Base-by-base conservation (phyloP, 441 rosid genomes). In the Iberis amara region DNA sequence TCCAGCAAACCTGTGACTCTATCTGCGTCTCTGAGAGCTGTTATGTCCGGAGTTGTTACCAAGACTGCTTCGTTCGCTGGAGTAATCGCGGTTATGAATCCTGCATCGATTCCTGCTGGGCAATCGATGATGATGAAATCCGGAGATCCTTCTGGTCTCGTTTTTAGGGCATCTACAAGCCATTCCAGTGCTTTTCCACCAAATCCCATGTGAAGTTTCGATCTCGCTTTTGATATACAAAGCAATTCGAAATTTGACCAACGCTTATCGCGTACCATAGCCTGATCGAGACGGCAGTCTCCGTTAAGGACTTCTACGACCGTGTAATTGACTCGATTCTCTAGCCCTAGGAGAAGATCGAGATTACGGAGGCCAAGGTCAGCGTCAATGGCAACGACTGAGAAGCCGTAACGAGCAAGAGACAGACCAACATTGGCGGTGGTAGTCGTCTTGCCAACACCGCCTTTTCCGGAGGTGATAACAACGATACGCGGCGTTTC, bases 401-500 rank as follows among this genome's bases (percentile, higher is more conserved):
- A 81, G 83, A 83, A 85, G 42, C 98, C 96, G 9, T 85, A 74
- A 13, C 96, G 86, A 35, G 98, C 95, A 0, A 91, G 73, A 21
- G 98, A 87, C 70, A 91, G 92, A 3, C 96, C 95, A 6, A 87
- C 81, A 30, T 91, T 88, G 14, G 96, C 94, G 7, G 98, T 87
- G 60, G 98, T 83, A 2, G 98, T 87, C 1, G 98, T 87, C 64
- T 91, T 91, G 0, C 96, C 96, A 43, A 91, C 96, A 5, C 96
- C 98, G 7, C 96, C 96, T 74, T 87, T 91, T 0, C 98, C 98
- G 45, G 96, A 91, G 52, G 96, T 91, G 49, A 87, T 91, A 2
- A 91, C 98, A 11, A 85, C 95, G n/a, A 91, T 86, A 1, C 98
- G 87, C 4, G 94, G 94, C 6, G 95, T 91, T 27, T 87, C 89